Evolutionary conservation across 352 stramenopile species (phyloP).

Genomic region (Hyaloperonospora arabidopsidis): DNA sequence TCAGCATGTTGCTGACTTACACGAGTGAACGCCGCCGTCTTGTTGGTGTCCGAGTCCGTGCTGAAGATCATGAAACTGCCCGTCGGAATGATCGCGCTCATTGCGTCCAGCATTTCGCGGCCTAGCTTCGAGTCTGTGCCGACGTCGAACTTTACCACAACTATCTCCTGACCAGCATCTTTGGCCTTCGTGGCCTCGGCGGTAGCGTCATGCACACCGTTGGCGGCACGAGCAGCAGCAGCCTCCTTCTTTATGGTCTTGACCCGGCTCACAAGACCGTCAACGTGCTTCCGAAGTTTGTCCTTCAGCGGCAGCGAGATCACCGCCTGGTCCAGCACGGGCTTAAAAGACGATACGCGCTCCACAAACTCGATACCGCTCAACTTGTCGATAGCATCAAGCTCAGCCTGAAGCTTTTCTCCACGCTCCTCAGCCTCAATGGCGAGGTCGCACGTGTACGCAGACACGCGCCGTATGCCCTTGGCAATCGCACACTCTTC

Average conservation of each 20-base stretch:
- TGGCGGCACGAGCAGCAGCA: slow-evolving; percentile 55
- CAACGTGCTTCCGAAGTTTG: slow-evolving; percentile 62
- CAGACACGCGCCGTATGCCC: slow-evolving; percentile 94
- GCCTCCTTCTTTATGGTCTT: slow-evolving; percentile 80
- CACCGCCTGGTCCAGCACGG: slow-evolving; percentile 79
- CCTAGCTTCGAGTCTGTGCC: slow-evolving; percentile 92
- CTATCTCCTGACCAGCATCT: slow-evolving; percentile 49
- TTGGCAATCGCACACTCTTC: slow-evolving; percentile 96
- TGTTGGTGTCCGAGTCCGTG: slow-evolving; percentile 86
- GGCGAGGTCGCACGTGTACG: slow-evolving; percentile 87
- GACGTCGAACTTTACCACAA: slow-evolving; percentile 90
- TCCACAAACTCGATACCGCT: slow-evolving; percentile 72
- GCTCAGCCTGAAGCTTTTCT: slow-evolving; percentile 64
- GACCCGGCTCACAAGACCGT: slow-evolving; percentile 61
- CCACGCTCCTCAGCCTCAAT: slow-evolving; percentile 81
- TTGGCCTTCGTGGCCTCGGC: slow-evolving; percentile 50
- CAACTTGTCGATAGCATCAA: slow-evolving; percentile 73
- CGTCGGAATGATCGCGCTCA: slow-evolving; percentile 62
- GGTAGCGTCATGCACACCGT: slow-evolving; percentile 55
- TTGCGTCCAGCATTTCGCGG: slow-evolving; percentile 91
- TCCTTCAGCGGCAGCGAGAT: slow-evolving; percentile 90
- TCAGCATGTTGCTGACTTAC: slow-evolving; percentile 79
- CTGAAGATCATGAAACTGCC: slow-evolving; percentile 92
- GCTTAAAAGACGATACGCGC: slow-evolving; percentile 87
- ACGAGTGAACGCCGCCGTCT: slow-evolving; percentile 90